Percentiles rank a stretch among this genome's conserved stretches.
phyloP scores from a whole-genome alignment of 352 stramenopile species.

The Pythium rhizo-oryzae region DNA sequence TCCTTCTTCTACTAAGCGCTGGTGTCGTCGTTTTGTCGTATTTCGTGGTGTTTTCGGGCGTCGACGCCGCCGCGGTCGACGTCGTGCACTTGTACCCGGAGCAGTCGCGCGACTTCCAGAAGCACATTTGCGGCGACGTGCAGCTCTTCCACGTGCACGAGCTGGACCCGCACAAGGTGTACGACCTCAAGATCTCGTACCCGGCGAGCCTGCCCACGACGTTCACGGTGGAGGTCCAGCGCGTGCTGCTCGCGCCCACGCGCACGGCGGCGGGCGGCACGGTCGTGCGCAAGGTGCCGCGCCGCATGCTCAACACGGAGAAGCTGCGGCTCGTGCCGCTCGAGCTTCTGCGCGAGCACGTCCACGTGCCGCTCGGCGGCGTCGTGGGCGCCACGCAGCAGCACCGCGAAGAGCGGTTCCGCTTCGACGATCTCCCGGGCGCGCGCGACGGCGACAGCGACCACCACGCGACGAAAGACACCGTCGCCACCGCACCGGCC shows the following conservation, averaged over 20 bases:
- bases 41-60: slow-evolving; percentile 15
- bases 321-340: slow-evolving; percentile 60
- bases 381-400: slow-evolving; percentile 13
- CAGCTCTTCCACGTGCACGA: slow-evolving; percentile 59
- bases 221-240: slow-evolving; percentile 54
- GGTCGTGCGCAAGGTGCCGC: slow-evolving; percentile 32
- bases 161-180: slow-evolving; percentile 47
- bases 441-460: neutral
- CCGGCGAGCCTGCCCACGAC: slow-evolving; percentile 54
- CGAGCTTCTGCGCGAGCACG: slow-evolving; percentile 39
- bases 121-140: slow-evolving; percentile 43
- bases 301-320: slow-evolving; percentile 60
- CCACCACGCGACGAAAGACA: neutral
- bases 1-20: no score
- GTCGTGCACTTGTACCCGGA: slow-evolving; percentile 49
- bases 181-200: slow-evolving; percentile 85
- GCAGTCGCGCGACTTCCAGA: slow-evolving; percentile 37
- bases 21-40: no score
- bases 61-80: no score
- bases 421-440: slow-evolving; percentile 27
- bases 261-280: slow-evolving; percentile 17
- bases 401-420: slow-evolving; percentile 29
- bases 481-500: no score
- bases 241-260: slow-evolving; percentile 32
- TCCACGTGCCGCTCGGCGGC: slow-evolving; percentile 16